phyloP scores from a whole-genome alignment of 352 stramenopile genomes.

The Peronospora tabacina region DNA sequence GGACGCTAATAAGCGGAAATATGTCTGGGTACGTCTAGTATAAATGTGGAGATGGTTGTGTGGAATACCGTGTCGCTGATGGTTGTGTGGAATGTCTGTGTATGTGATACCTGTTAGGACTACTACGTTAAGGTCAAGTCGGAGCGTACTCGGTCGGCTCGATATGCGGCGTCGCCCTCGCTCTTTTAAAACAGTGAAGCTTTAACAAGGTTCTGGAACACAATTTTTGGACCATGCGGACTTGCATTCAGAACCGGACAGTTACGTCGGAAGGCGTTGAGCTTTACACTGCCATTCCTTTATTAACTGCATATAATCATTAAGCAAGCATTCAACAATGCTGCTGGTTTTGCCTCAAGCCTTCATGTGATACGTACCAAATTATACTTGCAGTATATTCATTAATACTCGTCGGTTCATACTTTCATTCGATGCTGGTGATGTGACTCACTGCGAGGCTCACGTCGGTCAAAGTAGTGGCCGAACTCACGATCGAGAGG shows the following conservation, averaged over 20 bases:
- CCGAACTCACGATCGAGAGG: conserved; percentile 34
- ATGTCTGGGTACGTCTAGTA: conserved; percentile 57
- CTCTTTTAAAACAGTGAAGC: conserved; percentile 44
- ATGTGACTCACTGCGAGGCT: conserved; percentile 12
- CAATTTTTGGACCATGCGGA: neutral
- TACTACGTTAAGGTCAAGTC: conserved; percentile 71
- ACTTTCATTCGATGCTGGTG: conserved; percentile 9
- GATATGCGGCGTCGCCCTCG: conserved; percentile 41
- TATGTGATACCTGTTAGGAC: conserved; percentile 31
- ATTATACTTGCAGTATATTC: neutral
- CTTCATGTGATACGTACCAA: neutral
- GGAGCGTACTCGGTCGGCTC: conserved; percentile 26
- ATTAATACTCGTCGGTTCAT: conserved; percentile 7
- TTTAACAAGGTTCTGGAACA: conserved; percentile 2
- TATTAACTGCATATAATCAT: conserved; percentile 21
- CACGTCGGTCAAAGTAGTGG: conserved; percentile 31
- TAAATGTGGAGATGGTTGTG: neutral
- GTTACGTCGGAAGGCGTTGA: conserved; percentile 18
- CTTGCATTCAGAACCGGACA: conserved; percentile 12
- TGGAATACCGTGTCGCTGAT: conserved; percentile 7
- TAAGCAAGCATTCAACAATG: conserved; percentile 22
- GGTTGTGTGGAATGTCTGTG: too few species aligned
- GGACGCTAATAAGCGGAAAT: conserved; percentile 76
- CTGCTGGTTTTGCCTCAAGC: conserved; percentile 4
- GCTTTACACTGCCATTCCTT: conserved; percentile 21